Percentiles rank a stretch among this genome's conserved stretches.
Conservation (phyloP, 331 rosid species). For the Quercus phellos region DNA sequence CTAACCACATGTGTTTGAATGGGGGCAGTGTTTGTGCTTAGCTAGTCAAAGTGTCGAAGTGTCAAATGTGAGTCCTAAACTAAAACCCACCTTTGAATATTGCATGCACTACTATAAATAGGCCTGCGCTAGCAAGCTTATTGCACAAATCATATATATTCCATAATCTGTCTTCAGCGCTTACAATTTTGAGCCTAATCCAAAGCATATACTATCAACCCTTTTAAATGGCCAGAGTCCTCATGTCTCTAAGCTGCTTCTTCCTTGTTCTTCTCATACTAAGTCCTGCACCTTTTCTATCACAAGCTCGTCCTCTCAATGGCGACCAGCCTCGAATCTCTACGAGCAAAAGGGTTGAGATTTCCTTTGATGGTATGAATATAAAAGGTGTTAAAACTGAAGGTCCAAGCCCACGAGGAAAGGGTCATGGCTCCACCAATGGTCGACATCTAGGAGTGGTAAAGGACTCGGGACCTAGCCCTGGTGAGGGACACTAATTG, state of each 20-base stretch:
- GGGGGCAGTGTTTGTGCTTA: not conserved
- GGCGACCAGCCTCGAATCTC: not conserved
- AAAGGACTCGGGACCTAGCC: conserved; percentile 21
- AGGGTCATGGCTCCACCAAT: conserved; percentile 23
- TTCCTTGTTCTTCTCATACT: conserved; percentile 1
- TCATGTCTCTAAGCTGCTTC: conserved; percentile 9
- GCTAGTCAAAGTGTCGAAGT: too few species aligned
- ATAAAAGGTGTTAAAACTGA: conserved; percentile 16
- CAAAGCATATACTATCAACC: not conserved
- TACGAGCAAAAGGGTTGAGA: not conserved
- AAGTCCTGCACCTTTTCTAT: not conserved
- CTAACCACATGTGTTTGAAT: not conserved
- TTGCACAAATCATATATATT: not conserved
- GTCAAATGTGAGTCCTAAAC: not conserved
- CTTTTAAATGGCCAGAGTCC: conserved; percentile 14
- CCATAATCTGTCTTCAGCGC: not conserved
- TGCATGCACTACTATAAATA: not conserved
- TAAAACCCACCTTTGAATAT: not conserved
- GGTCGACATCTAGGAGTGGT: conserved; percentile 26
- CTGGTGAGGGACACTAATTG: conserved; percentile 23
- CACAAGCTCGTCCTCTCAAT: conserved; percentile 28
- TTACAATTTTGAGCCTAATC: not conserved
- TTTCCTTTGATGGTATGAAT: conserved; percentile 12
- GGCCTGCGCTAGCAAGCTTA: not conserved
- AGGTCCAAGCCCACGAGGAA: conserved; percentile 28